phyloP scores from a whole-genome alignment of 2,329 filamentous ascomycete genomes.

The Xylariaceae sp. region DNA sequence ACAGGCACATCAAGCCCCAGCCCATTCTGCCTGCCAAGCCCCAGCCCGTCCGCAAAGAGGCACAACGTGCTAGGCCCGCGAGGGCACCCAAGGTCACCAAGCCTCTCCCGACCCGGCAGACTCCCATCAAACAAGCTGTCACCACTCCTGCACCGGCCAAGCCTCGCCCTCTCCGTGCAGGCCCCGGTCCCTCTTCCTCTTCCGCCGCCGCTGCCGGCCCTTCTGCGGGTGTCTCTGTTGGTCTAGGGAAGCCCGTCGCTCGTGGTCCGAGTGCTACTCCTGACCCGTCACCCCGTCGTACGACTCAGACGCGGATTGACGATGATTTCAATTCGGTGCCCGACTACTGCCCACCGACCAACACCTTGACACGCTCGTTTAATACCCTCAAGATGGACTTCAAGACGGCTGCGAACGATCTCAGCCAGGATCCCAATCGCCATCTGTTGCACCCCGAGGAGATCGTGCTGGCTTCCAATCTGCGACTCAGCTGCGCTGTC shows the following conservation, averaged over 20 bases:
- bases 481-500: conserved; percentile 78
- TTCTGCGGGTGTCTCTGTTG: not conserved
- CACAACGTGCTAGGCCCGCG: conserved; percentile 33
- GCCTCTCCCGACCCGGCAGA: conserved; percentile 16
- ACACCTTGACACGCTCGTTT: conserved; percentile 58
- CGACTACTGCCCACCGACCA: conserved; percentile 66
- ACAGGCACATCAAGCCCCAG: conserved; percentile 34
- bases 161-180: conserved; percentile 31
- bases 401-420: conserved; percentile 75
- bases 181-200: conserved; percentile 17
- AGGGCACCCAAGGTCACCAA: conserved; percentile 30
- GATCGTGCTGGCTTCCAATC: conserved; percentile 65
- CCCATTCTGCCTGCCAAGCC: conserved; percentile 42
- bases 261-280: conserved; percentile 41
- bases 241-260: conserved; percentile 29
- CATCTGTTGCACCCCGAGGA: conserved; percentile 74
- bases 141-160: conserved; percentile 20
- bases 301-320: conserved; percentile 70
- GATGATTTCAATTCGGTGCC: conserved; percentile 69
- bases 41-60: conserved; percentile 28
- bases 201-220: not conserved
- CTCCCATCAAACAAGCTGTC: conserved; percentile 19
- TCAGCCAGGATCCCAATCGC: conserved; percentile 65
- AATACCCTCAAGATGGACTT: conserved; percentile 79
- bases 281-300: conserved; percentile 45